Base-by-base conservation (phyloP, 495 filamentous ascomycete species). In the Penicillium simplicissimum region DNA sequence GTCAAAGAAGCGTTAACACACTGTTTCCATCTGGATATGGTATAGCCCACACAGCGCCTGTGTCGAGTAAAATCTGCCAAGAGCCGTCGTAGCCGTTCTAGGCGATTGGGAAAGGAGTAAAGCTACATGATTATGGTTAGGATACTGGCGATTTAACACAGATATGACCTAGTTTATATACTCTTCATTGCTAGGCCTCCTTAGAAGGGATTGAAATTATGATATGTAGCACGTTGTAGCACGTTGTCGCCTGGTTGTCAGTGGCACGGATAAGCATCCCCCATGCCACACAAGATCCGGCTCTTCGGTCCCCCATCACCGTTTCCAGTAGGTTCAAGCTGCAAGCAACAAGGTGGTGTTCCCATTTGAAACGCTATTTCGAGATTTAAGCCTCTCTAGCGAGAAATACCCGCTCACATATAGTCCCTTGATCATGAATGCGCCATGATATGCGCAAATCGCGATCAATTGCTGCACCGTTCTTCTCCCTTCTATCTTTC, bases 391-490 rank as follows among this genome's bases (percentile, higher is more conserved):
- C 56, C 56, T 13, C n/a, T 11, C 33, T 28, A 43, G 33, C 33
- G 45, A 58, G 56, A 15, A 58, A 37, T 8, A 13, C 17, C 25
- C 38, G n/a, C n/a, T n/a, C n/a, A n/a, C 33, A 21, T 34, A 58
- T 21, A 49, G 15, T 31, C 28, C 19, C 21, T 60, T 60, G 58
- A 35, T 60, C 23, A 60, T 53, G 19, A 25, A 42, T 13, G 58
- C 34, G 1, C 49, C 47, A 14, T 53, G 52, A 8, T 25, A 19
- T 10, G 36, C n/a, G 5, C 49, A 33, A n/a, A 31, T 35, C 8
- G 54, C 38, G 38, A 37, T 25, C n/a, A 60, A 31, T n/a, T 42
- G 34, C 58, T 54, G 33, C 17, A 48, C 36, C 21, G 58, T 53
- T 23, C 37, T 52, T 4, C 48, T 25, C 58, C 52, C 31, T 35